Base-by-base conservation (phyloP, 2,329 filamentous ascomycete genomes). In the Trichoderma sp. region DNA sequence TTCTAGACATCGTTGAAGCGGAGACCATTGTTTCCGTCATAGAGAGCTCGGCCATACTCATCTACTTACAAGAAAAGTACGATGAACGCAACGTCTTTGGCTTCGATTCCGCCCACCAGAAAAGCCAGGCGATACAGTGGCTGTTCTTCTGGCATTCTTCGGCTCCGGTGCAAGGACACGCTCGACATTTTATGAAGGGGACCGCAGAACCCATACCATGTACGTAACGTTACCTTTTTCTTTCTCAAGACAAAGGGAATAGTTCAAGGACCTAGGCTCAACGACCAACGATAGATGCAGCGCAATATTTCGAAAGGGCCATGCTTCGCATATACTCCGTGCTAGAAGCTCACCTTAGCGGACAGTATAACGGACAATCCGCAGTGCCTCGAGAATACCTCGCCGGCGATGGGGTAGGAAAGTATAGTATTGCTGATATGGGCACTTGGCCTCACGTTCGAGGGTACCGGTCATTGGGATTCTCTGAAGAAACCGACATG, bases 111-210 rank as follows among this genome's bases (percentile, higher is more conserved):
- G 18, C 24, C 18, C 30, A 39, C 14, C 56, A 69, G 14, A 39
- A 28, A 24, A 69, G 66, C 34, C 53, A 69, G 26, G 34, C 58
- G 5, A 39, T 69, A 8, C 66, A 69, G 6, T 69, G 66, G 66
- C 56, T 69, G 9, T 61, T 61, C 57, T 69, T 69, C 18, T 69
- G 66, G 66, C 66, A 69, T 9, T 60, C 53, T 6, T 43, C 53
- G 12, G 66, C 53, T 14, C 66, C 66, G 3, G 53, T 47, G 11
- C 66, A 61, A 26, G 66, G 66, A 15, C 53, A 69, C 28, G 14
- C 39, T 3, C 47, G 66, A 9, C 57, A 69, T 51, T 51, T 69
- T 14, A 14, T 67, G 9, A 61, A 34, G 21, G 34, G 66, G 12
- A 56, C 30, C 8, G 6, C 28, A 32, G 66, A 69, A 9, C 34